Conservation (phyloP, 495 filamentous ascomycete genomes). For the Daldinia caldariorum region DNA sequence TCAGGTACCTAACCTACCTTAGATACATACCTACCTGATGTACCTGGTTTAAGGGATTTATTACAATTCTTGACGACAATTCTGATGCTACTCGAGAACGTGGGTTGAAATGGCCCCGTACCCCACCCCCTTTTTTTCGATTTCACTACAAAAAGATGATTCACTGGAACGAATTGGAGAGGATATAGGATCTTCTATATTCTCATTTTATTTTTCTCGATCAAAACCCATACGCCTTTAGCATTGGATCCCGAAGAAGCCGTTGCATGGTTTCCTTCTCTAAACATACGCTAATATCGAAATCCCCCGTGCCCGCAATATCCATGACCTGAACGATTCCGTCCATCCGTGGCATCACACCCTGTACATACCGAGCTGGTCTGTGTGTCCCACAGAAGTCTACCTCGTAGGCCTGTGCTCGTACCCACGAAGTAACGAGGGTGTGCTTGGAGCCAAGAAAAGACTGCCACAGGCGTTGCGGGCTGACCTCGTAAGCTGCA, state of each 20-base stretch:
- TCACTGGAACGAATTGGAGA: background rate
- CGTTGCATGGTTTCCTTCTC: conserved; percentile 45
- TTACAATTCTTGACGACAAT: too few species aligned
- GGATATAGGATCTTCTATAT: background rate
- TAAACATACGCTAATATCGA: conserved; percentile 50
- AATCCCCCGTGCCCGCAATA: conserved; percentile 47
- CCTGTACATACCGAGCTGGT: conserved; percentile 48
- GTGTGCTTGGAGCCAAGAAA: conserved; percentile 52
- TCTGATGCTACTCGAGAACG: background rate
- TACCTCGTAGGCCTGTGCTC: conserved; percentile 50
- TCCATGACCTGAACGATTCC: conserved; percentile 52
- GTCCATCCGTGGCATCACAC: conserved; percentile 52
- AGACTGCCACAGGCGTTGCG: conserved; percentile 53
- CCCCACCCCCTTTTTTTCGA: background rate
- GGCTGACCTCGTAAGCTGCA: conserved; percentile 48
- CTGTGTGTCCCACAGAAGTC: conserved; percentile 45
- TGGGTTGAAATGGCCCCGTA: background rate
- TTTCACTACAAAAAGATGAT: background rate
- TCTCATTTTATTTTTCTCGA: background rate
- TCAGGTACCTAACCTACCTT: background rate
- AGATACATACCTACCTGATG: background rate
- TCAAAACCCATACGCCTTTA: conserved; percentile 37
- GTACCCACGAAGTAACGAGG: conserved; percentile 54
- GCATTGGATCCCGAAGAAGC: conserved; percentile 44
- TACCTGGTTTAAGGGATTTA: too few species aligned